Conservation (phyloP, 768 basidiomycete genomes). For the Cytidiella melzeri region DNA sequence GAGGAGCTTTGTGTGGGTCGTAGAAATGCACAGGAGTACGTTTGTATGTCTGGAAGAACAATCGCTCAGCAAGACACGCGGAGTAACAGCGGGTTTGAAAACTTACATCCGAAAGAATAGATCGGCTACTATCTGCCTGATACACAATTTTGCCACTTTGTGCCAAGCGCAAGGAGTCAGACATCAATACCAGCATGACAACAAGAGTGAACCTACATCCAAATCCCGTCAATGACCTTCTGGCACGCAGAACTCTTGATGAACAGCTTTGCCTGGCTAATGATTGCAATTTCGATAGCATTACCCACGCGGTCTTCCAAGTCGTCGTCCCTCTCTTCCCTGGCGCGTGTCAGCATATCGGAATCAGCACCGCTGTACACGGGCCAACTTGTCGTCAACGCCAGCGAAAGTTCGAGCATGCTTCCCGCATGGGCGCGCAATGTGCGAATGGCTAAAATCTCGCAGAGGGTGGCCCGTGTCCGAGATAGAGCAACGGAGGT, state of each 20-base stretch:
- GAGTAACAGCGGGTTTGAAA: background rate
- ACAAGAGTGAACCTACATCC: constrained; percentile 45
- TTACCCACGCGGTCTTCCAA: constrained; percentile 76
- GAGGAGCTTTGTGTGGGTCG: constrained; percentile 86
- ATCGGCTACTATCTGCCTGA: constrained; percentile 79
- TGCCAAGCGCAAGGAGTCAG: constrained; percentile 15
- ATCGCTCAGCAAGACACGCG: background rate
- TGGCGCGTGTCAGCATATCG: constrained; percentile 48
- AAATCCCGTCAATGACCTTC: constrained; percentile 81
- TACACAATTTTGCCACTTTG: constrained; percentile 85
- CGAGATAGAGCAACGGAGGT: constrained; percentile 62
- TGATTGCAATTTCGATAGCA: constrained; percentile 89
- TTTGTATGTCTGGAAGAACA: constrained; percentile 75
- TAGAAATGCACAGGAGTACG: constrained; percentile 88
- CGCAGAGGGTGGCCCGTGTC: constrained; percentile 79
- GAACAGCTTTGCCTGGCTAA: constrained; percentile 81
- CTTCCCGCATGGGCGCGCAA: constrained; percentile 68
- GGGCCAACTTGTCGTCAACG: constrained; percentile 73
- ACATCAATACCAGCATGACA: background rate
- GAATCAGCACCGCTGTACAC: constrained; percentile 73
- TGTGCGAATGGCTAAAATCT: constrained; percentile 79
- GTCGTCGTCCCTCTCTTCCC: constrained; percentile 60
- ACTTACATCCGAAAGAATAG: constrained; percentile 83
- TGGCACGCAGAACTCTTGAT: constrained; percentile 87
- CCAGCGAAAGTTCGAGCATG: constrained; percentile 61